Percentiles rank a stretch among this genome's conserved stretches.
Evolutionary conservation across 768 basidiomycete species (phyloP).

Genomic region (Rhodocollybia butyracea): DNA sequence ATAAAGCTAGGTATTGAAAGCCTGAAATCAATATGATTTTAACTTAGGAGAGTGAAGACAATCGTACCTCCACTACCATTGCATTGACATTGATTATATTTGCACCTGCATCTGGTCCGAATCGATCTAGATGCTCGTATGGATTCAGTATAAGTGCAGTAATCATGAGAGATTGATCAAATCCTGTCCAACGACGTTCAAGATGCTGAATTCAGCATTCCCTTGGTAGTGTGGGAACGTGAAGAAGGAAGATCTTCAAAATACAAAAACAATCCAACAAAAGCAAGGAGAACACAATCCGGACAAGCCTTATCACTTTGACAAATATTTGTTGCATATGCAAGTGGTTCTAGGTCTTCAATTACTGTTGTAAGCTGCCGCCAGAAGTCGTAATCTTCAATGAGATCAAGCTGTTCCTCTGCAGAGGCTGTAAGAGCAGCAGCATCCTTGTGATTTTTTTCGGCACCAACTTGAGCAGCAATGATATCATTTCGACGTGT

Average conservation of each 20-base stretch:
- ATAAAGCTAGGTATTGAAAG: too few relatives aligned
- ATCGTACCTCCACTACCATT: not conserved
- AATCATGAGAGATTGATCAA: not conserved
- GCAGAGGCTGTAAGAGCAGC: not conserved
- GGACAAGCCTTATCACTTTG: not conserved
- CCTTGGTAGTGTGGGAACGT: too few relatives aligned
- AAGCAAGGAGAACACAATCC: not conserved
- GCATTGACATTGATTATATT: not conserved
- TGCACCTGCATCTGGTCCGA: not conserved
- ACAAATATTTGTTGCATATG: not conserved
- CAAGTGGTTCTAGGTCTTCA: not conserved
- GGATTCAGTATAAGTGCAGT: not conserved
- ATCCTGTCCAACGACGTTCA: not conserved
- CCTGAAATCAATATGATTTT: too few relatives aligned
- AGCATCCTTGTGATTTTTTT: slow-evolving; percentile 16
- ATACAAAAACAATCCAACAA: not conserved
- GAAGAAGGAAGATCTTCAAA: not conserved
- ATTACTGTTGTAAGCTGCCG: not conserved
- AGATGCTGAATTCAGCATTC: too few relatives aligned
- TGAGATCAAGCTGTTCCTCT: slow-evolving; percentile 1
- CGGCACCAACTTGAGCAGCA: slow-evolving; percentile 22
- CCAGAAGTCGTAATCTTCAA: slow-evolving; percentile 13
- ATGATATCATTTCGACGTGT: slow-evolving; percentile 17
- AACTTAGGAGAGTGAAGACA: too few relatives aligned
- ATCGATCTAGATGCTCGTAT: not conserved